Percentiles rank a stretch among this genome's conserved stretches.
Evolutionary conservation across 805 yeast species (phyloP).

Genomic region (Kurtzmaniella fragi): DNA sequence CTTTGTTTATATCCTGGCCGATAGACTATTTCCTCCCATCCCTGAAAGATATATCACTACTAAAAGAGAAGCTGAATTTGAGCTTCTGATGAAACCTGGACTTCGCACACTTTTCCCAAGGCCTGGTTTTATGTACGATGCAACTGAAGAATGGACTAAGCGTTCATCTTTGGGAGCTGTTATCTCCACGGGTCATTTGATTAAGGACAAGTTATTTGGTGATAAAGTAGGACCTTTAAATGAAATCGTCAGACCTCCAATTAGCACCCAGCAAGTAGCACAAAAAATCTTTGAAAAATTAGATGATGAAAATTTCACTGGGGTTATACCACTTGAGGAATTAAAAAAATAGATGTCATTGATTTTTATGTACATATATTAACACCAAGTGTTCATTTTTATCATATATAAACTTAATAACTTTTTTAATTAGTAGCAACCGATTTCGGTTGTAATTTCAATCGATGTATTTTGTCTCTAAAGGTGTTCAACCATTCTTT

Average conservation of each 20-base stretch:
- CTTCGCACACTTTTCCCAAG: constrained; percentile 63
- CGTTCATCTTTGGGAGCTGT: constrained; percentile 40
- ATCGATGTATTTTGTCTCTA: constrained; percentile 6
- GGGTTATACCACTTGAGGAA: constrained; percentile 57
- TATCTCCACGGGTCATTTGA: constrained; percentile 38
- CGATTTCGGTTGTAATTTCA: neutral
- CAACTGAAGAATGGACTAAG: constrained; percentile 22
- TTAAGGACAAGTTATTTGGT: constrained; percentile 40
- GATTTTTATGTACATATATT: neutral
- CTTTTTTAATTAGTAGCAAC: neutral
- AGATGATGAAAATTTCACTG: constrained; percentile 44
- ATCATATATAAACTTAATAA: neutral
- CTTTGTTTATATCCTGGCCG: constrained; percentile 81
- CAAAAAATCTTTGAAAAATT: constrained; percentile 50
- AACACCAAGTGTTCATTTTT: neutral
- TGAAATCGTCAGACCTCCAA: constrained; percentile 52
- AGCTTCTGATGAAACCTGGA: constrained; percentile 37
- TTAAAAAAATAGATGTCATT: constrained; percentile 12
- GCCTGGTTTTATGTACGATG: constrained; percentile 83
- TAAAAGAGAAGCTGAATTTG: constrained; percentile 73
- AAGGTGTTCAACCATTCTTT: constrained; percentile 22
- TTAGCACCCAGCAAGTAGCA: constrained; percentile 69
- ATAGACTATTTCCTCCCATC: constrained; percentile 58
- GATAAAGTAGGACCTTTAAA: constrained; percentile 34
- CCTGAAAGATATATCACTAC: constrained; percentile 70